Base-by-base conservation (phyloP, 441 rosid species). In the Croton setiger region DNA sequence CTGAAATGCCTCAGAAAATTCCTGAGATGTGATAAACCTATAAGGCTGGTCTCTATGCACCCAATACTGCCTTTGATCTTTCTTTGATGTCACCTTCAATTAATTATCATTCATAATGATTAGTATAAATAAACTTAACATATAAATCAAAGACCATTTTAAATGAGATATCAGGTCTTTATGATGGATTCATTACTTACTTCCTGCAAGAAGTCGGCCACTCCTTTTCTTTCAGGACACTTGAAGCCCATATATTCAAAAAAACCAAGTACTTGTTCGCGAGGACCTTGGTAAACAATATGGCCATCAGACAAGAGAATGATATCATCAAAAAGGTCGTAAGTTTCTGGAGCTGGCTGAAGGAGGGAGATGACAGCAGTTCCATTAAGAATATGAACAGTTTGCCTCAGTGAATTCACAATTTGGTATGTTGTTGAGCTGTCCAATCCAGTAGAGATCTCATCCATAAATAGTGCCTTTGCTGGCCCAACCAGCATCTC, bases 21-120 rank as follows among this genome's bases (percentile, higher is more conserved):
- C 96, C 35, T 74, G 72, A 54, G 72, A 90, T 27, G 83, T 83
- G 48, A 94, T 71, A 71, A 86, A 94, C 68, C 83, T 77, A 59
- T 94, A 90, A 56, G 90, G 90, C 60, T 80, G 79, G 52, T 85
- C 85, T 72, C 65, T 76, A 45, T 59, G 55, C 13, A 70, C 68
- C 99, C 98, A 94, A 57, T 94, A 92, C 76, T 90, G 97, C 82
- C 71, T 76, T 57, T 94, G 97, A 79, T 94, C 99, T 78, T 94
- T 94, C 82, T 44, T 84, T 31, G 98, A 94, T 20, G 99, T 94
- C 76, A 94, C 98, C 98, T 93, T 80, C 57, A 79, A 57, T n/a
- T 20, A 55, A 66, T 7, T 43, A 17, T 45, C 4, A 41, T 57
- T 27, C 53, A 36, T 17, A 23, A 57, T 27, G 2, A 0, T 27